Conservation (phyloP, 2,329 filamentous ascomycete species). For the Calonectria honghensis region DNA sequence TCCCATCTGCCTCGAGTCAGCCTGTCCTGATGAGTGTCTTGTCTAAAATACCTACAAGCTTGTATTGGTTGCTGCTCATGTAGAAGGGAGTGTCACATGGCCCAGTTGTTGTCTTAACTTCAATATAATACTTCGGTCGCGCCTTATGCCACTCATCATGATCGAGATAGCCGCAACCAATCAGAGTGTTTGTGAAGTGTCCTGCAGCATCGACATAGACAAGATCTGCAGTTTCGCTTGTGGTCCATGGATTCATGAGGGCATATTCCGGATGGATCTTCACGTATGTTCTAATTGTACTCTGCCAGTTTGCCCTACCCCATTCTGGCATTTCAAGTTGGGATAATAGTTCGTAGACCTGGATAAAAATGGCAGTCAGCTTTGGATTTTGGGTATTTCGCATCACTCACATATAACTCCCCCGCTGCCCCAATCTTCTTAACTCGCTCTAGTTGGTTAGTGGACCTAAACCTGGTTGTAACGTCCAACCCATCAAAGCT, state of each 20-base stretch:
- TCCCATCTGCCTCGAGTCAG: slow-evolving; percentile 41
- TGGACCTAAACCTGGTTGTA: slow-evolving; percentile 40
- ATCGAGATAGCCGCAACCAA: slow-evolving; percentile 40
- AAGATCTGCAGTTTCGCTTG: slow-evolving; percentile 42
- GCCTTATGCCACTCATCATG: slow-evolving; percentile 39
- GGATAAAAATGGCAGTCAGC: slow-evolving; percentile 1
- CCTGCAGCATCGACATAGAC: slow-evolving; percentile 42
- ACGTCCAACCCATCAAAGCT: slow-evolving; percentile 47
- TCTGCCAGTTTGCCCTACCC: slow-evolving; percentile 43
- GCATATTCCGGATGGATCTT: slow-evolving; percentile 39
- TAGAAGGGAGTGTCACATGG: slow-evolving; percentile 63
- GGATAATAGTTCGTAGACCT: slow-evolving; percentile 49
- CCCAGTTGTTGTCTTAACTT: slow-evolving; percentile 69
- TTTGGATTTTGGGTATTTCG: background rate
- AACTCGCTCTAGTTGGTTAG: slow-evolving; percentile 48
- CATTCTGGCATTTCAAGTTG: slow-evolving; percentile 39
- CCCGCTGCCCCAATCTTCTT: slow-evolving; percentile 52
- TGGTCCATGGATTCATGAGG: slow-evolving; percentile 28
- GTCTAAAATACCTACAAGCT: slow-evolving; percentile 57
- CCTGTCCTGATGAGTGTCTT: background rate
- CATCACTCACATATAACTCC: slow-evolving; percentile 50
- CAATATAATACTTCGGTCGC: slow-evolving; percentile 65
- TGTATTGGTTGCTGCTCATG: slow-evolving; percentile 66
- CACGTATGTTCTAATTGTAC: slow-evolving; percentile 40
- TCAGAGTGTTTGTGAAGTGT: slow-evolving; percentile 37